These are phyloP conservation scores for Cornus florida DNA, from an alignment of 148 eudicot species.

Conservation along the genomic window DNA sequence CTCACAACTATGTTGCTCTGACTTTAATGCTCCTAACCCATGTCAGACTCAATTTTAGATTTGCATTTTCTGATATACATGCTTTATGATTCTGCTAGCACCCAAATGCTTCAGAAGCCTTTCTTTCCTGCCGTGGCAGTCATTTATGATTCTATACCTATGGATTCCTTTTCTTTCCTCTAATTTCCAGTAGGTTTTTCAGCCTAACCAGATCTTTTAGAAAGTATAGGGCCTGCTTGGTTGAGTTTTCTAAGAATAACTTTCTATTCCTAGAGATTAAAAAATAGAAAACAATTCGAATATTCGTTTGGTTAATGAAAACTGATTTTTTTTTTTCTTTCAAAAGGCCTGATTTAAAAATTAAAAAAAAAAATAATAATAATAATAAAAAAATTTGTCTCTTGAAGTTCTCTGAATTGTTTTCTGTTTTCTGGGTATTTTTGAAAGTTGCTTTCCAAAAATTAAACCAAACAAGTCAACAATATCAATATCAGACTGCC, in stretches of 20 bases:
- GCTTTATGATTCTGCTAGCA: conserved; percentile 3
- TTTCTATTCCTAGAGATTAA: too few species aligned
- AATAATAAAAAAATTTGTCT: too few species aligned
- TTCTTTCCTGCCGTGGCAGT: background rate
- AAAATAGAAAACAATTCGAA: too few species aligned
- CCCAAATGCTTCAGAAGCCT: background rate
- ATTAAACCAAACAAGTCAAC: background rate
- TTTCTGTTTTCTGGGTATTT: too few species aligned
- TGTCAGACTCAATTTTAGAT: background rate
- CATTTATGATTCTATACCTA: background rate
- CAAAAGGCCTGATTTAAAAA: too few species aligned
- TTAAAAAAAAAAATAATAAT: too few species aligned
- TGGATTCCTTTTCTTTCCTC: background rate
- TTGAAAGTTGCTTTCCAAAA: too few species aligned
- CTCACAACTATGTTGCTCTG: background rate
- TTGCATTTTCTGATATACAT: background rate
- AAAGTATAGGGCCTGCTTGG: too few species aligned
- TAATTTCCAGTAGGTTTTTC: background rate
- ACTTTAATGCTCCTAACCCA: background rate
- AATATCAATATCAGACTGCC: background rate
- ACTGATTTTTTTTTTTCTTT: too few species aligned
- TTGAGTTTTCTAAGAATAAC: too few species aligned
- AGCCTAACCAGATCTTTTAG: background rate
- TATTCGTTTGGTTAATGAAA: too few species aligned
- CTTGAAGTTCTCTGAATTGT: too few species aligned